phyloP scores from a whole-genome alignment of 495 filamentous ascomycete genomes.

The Neurospora sp. region DNA sequence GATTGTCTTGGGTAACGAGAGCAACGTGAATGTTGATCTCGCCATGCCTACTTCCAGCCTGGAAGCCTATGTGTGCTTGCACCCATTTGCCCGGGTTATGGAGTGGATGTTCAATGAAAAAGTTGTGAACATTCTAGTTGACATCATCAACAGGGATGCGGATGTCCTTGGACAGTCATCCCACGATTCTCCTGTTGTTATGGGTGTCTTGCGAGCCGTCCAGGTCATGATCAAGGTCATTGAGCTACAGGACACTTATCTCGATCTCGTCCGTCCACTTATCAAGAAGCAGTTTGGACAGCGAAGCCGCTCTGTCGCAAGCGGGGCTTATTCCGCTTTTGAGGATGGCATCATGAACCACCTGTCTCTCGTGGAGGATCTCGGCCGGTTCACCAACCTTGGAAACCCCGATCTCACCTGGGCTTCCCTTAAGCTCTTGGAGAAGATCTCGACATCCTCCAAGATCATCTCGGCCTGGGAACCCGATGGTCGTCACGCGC shows the following conservation, averaged over 20 bases:
- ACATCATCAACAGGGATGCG: conserved; percentile 61
- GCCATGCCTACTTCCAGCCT: conserved; percentile 61
- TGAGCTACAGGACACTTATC: conserved; percentile 81
- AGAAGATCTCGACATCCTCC: conserved; percentile 72
- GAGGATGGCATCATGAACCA: conserved; percentile 86
- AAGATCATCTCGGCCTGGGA: conserved; percentile 55
- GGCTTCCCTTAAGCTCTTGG: conserved; percentile 65
- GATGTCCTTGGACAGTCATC: conserved; percentile 53
- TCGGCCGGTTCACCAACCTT: conserved; percentile 76
- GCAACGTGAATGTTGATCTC: conserved; percentile 59
- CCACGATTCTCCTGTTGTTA: conserved; percentile 62
- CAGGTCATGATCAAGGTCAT: conserved; percentile 72
- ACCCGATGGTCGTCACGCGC: conserved; percentile 38
- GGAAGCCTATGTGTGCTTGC: conserved; percentile 65
- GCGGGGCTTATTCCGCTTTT: conserved; percentile 67
- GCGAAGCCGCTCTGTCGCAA: conserved; percentile 43
- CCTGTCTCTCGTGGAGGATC: conserved; percentile 58
- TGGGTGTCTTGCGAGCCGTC: conserved; percentile 61
- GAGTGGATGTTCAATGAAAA: conserved; percentile 96
- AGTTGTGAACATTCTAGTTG: conserved; percentile 67
- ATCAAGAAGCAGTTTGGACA: conserved; percentile 39
- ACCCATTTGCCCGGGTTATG: conserved; percentile 87
- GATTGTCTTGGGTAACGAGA: conserved; percentile 66
- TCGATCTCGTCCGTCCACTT: conserved; percentile 71
- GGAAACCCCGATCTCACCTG: conserved; percentile 66